Evolutionary conservation across 371 early-diverging fungal genomes (phyloP), one percentile per base, ranked within the genome.

Genomic region (Actinomortierella wolfii): DNA sequence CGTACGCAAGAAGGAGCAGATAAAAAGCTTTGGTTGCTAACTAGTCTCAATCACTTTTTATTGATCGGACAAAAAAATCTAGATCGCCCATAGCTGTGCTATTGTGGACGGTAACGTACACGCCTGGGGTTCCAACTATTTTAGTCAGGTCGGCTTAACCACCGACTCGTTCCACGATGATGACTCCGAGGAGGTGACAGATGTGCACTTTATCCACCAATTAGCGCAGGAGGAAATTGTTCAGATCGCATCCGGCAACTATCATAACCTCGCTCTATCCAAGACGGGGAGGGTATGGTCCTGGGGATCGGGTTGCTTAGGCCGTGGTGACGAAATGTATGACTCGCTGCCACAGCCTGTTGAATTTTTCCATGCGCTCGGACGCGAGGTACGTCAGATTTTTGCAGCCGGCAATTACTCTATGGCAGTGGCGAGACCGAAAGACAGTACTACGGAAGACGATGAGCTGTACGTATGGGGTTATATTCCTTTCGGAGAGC

Each of bases 381-480:
- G 67, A 2, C 59, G 74, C 21, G 48, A 66, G n/a, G 56, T 73
- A 34, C 66, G 66, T 28, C 63, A 73, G 53, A 52, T 73, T 29
- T 73, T 62, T 54, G 74, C 74, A 15, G 62, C 74, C 50, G 74
- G 74, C 43, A 67, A 59, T 51, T 73, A 73, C 24, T 73, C 74
- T 0, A 63, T 73, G 60, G 74, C 56, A 1, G 43, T 73, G 1
- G 74, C 46, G 2, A 59, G 59, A 29, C 74, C 74, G 26, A 73
- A 73, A 45, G 41, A 56, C 6, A 63, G 74, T 5, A 11, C 34
- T 4, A 11, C 4, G 34, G 24, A 61, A n/a, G 74, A 73, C 29
- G 74, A 73, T 41, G 74, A 73, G 26, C 54, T 73, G 15, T 73
- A 73, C 47, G 59, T 73, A 42, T 73, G 74, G 74, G 74, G 74